phyloP scores from a whole-genome alignment of 345 rosid genomes.

The Hirschfeldia incana region DNA sequence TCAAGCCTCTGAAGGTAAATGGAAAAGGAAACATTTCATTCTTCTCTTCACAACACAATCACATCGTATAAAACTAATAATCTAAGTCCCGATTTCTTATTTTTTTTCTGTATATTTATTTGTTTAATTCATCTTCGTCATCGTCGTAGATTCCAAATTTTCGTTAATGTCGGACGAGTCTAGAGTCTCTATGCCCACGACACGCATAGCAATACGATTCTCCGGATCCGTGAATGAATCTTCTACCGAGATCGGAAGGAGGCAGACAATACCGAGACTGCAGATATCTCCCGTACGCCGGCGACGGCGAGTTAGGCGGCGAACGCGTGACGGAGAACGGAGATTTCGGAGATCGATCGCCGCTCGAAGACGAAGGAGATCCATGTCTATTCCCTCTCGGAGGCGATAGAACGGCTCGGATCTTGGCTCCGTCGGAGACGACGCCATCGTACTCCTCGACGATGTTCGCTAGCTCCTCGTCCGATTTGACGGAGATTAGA shows the following conservation, averaged over 20 bases:
- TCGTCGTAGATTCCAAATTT: neutral
- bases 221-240: constrained; percentile 24
- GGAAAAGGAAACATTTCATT: neutral
- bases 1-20: neutral
- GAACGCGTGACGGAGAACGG: constrained; percentile 31
- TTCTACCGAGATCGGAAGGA: constrained; percentile 36
- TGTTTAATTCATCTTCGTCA: neutral
- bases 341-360: constrained; percentile 37
- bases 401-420: constrained; percentile 55
- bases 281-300: constrained; percentile 18
- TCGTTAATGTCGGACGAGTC: constrained; percentile 34
- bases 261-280: constrained; percentile 28
- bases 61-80: neutral
- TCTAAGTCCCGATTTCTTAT: neutral
- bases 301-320: constrained; percentile 37
- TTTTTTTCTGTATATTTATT: neutral
- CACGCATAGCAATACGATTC: constrained; percentile 31
- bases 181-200: constrained; percentile 35
- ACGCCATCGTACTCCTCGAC: constrained; percentile 50
- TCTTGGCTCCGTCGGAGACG: constrained; percentile 35
- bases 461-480: constrained; percentile 63
- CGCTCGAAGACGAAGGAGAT: constrained; percentile 56
- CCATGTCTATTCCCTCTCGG: constrained; percentile 48
- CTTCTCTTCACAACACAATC: constrained; percentile 15
- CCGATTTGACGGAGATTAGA: constrained; percentile 70